Base-by-base conservation (phyloP, 768 basidiomycete species). In the Filobasidium floriforme region DNA sequence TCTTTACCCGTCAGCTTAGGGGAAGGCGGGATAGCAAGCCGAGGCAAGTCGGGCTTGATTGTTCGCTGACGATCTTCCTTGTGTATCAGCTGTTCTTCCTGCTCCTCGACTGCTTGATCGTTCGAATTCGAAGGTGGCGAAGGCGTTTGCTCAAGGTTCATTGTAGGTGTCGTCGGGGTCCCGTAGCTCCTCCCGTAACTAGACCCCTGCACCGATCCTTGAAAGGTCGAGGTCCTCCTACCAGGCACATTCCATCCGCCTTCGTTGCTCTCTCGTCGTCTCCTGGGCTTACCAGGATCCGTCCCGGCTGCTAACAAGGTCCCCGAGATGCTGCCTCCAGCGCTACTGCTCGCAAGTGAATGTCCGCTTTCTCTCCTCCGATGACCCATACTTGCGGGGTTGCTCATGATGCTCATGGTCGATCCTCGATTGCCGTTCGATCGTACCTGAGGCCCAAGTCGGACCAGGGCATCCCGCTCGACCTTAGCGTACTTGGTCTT, bases 401-500 rank as follows among this genome's bases (percentile, higher is more conserved):
- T 57, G n/a, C 54, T 57, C 54, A 57, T 24, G 6, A 28, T 57
- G 26, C 54, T 57, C 54, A 57, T 57, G 7, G 26, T 28, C 22
- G 54, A 57, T 26, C 54, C 54, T 57, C 54, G 54, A 32, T 57
- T 57, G 29, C 46, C 46, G 29, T 57, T 57, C 22, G 54, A 28
- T 51, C 22, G 54, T 2, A 28, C 54, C 29, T 66, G 69, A 43
- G 76, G 75, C 5, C 72, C 70, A 7, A 80, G 71, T 15, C 76
- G 67, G 19, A 79, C 74, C 18, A 80, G 65, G 14, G 79, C 77
- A 46, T 80, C 79, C 6, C 76, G 70, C 62, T 80, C 79, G 51
- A 80, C 74, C 68, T 74, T 73, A 5, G 79, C 79, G 67, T 80
- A 80, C 62, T 77, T 77, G 10, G 72, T 75, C 68, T 80, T 80